A percentile compares a stretch with the other conserved stretches of the same genome.
These are phyloP conservation scores for Rhododendron simsii DNA, from an alignment of 148 eudicot species.

Conservation along the genomic window DNA sequence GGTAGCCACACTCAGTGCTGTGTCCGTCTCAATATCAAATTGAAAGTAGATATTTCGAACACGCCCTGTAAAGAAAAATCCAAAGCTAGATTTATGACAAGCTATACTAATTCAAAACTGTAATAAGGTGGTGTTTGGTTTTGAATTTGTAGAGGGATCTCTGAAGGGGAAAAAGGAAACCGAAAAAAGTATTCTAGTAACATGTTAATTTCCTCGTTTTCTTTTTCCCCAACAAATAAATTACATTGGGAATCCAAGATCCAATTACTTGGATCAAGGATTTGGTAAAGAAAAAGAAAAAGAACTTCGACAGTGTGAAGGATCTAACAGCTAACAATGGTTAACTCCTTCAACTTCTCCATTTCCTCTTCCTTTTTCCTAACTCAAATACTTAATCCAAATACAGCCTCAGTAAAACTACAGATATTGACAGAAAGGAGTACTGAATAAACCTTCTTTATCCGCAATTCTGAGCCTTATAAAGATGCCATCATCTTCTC, in stretches of 20 bases:
- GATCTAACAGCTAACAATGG: not conserved
- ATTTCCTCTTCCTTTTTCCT: not conserved
- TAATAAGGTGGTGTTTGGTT: not conserved
- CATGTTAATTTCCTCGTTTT: not conserved
- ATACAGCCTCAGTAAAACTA: not conserved
- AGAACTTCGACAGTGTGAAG: not conserved
- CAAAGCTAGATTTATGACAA: not conserved
- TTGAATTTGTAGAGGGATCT: not conserved
- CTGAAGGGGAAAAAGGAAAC: not conserved
- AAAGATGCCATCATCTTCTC: constrained; percentile 55
- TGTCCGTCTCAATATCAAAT: constrained; percentile 64
- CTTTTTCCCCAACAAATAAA: not conserved
- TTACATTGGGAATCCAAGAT: not conserved
- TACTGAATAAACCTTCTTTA: constrained; percentile 45
- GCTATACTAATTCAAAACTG: not conserved
- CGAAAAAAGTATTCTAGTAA: not conserved
- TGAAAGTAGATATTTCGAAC: constrained; percentile 78
- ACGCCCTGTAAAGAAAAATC: constrained; percentile 45
- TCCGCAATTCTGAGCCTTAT: constrained; percentile 63
- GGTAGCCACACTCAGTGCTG: constrained; percentile 64
- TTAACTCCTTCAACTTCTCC: not conserved
- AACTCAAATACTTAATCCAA: not conserved
- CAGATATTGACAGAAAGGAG: not conserved
- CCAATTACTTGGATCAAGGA: not conserved
- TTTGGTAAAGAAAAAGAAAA: not conserved